Evolutionary conservation across 768 basidiomycete genomes (phyloP).

Genomic region (Lactarius evosmus): DNA sequence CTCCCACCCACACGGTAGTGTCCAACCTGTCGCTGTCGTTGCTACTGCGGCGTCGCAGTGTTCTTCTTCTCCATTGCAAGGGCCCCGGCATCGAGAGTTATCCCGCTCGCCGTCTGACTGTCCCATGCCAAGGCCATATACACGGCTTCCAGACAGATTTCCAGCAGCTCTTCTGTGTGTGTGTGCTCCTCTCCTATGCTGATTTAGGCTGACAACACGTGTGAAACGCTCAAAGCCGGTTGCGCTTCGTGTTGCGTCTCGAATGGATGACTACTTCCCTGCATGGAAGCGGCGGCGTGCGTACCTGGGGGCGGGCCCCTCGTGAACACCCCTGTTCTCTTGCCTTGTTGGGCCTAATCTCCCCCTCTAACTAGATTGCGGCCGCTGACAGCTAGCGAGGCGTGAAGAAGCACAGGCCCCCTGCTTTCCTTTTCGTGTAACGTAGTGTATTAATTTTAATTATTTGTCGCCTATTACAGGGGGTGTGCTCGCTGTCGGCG

Average conservation of each 20-base stretch:
- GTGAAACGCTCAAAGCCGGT: neutral
- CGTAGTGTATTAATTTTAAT: neutral
- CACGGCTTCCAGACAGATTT: neutral
- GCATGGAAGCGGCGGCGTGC: neutral
- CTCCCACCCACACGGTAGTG: neutral
- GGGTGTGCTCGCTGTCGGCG: neutral
- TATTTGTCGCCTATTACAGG: neutral
- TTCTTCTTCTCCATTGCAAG: neutral
- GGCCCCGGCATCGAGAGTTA: neutral
- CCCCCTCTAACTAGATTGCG: neutral
- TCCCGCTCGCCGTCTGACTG: neutral
- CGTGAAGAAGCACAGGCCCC: neutral
- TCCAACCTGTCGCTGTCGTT: neutral
- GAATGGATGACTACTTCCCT: neutral
- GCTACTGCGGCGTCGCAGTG: neutral
- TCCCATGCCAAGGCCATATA: neutral
- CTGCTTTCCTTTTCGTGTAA: neutral
- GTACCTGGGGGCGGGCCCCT: constrained; percentile 1
- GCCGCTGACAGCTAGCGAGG: neutral
- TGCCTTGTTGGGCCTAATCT: constrained; percentile 4
- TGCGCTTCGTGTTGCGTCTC: neutral
- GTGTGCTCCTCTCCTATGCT: neutral
- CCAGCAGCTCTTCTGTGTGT: no score
- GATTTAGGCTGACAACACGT: neutral
- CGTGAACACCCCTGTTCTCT: constrained; percentile 13